Evolutionary conservation across 2,329 filamentous ascomycete species (phyloP).

Genomic region (Fusarium algeriense): DNA sequence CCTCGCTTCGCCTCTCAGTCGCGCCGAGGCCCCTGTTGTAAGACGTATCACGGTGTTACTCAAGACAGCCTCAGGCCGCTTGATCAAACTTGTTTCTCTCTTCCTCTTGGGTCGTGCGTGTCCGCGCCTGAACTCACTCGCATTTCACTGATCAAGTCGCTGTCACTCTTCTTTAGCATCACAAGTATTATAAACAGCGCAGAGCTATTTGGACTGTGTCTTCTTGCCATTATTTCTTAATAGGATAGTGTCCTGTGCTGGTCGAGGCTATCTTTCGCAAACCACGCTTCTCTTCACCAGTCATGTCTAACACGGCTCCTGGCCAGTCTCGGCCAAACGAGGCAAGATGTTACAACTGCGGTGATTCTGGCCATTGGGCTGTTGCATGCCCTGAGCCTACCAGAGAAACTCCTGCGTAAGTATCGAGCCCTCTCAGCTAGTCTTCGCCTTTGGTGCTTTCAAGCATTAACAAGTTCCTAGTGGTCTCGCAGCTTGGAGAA

Average conservation of each 20-base stretch:
- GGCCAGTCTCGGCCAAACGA: conserved; percentile 52
- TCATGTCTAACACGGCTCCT: conserved; percentile 49
- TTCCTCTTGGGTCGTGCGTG: conserved; percentile 1
- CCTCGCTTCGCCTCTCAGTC: conserved; percentile 15
- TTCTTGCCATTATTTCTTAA: neutral
- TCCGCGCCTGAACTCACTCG: conserved; percentile 22
- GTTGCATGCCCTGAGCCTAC: conserved; percentile 66
- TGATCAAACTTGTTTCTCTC: conserved; percentile 25
- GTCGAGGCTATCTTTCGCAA: neutral
- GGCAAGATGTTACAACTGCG: conserved; percentile 67
- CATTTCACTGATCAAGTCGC: conserved; percentile 23
- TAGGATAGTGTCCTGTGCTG: conserved; percentile 14
- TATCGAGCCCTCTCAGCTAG: conserved; percentile 26
- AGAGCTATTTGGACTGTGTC: conserved; percentile 2
- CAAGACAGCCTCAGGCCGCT: conserved; percentile 30
- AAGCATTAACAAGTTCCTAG: conserved; percentile 40
- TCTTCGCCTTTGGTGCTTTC: neutral
- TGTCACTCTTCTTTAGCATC: conserved; percentile 12
- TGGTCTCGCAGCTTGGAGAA: conserved; percentile 55
- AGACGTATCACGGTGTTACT: conserved; percentile 38
- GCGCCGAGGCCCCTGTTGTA: conserved; percentile 25
- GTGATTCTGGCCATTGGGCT: conserved; percentile 63
- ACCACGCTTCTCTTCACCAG: neutral
- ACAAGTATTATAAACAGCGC: conserved; percentile 14
- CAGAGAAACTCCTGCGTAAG: conserved; percentile 64